Evolutionary conservation across 2,329 filamentous ascomycete species (phyloP).

Genomic region (Monilinia laxa): DNA sequence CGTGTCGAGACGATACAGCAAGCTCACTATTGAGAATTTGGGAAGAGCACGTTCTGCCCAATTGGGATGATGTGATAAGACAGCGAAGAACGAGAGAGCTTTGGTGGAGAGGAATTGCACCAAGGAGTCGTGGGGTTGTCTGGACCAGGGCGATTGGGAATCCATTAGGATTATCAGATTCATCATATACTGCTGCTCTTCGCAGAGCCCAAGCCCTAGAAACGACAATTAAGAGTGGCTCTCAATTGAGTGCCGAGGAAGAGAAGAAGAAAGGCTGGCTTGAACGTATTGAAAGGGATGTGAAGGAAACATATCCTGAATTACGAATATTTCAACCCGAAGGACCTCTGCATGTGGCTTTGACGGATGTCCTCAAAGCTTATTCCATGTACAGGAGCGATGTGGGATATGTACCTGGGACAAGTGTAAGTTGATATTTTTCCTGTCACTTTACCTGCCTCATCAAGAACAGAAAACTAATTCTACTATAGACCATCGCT

Average conservation of each 20-base stretch:
- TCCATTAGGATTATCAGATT: conserved; percentile 48
- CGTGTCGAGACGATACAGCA: conserved; percentile 54
- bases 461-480: conserved; percentile 11
- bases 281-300: conserved; percentile 62
- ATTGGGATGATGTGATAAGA: conserved; percentile 70
- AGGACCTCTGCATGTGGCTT: conserved; percentile 61
- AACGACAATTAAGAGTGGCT: conserved; percentile 38
- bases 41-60: conserved; percentile 74
- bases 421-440: conserved; percentile 58
- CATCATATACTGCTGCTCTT: conserved; percentile 70
- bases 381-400: conserved; percentile 82
- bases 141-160: conserved; percentile 41
- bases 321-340: conserved; percentile 62
- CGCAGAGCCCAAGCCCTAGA: conserved; percentile 64
- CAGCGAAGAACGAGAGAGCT: conserved; percentile 71
- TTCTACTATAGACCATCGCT: conserved; percentile 60
- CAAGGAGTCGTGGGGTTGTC: conserved; percentile 56
- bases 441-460: conserved; percentile 1
- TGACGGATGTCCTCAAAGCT: conserved; percentile 73
- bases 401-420: conserved; percentile 73
- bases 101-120: conserved; percentile 79
- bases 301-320: conserved; percentile 66
- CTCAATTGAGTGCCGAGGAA: conserved; percentile 48
- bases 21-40: conserved; percentile 62
- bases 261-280: conserved; percentile 60